Conservation (phyloP, 169 alveolate genomes). For the Plasmodium gonderi region DNA sequence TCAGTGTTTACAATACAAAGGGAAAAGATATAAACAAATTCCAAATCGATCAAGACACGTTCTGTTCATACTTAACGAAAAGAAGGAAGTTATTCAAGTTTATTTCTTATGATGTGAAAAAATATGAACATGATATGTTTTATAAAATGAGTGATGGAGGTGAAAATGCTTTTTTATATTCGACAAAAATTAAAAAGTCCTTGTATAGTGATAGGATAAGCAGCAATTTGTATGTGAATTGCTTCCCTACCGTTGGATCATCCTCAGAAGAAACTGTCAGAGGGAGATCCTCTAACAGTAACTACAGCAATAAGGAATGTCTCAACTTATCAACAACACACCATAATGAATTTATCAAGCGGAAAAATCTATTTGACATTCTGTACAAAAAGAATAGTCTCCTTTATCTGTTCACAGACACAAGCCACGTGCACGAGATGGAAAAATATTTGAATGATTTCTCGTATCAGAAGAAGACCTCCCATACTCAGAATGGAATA, state of each 20-base stretch:
- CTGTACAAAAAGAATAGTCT: constrained; percentile 29
- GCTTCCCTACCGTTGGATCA: neutral
- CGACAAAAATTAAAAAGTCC: constrained; percentile 12
- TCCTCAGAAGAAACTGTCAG: neutral
- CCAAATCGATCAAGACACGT: constrained; percentile 8
- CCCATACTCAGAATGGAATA: neutral
- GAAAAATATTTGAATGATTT: constrained; percentile 16
- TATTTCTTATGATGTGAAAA: constrained; percentile 19
- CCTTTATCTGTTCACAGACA: constrained; percentile 34
- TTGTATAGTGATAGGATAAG: constrained; percentile 41
- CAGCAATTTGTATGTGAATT: neutral
- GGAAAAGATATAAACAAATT: neutral
- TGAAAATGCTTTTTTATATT: constrained; percentile 29
- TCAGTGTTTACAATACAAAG: neutral
- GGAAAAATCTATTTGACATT: constrained; percentile 41
- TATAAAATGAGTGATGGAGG: constrained; percentile 54
- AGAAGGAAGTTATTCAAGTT: constrained; percentile 5
- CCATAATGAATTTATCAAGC: neutral
- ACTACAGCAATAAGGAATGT: too few relatives aligned
- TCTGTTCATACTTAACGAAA: constrained; percentile 19
- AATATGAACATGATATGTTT: neutral
- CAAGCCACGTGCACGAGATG: constrained; percentile 19
- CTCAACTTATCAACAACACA: too few relatives aligned
- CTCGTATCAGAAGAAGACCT: neutral
- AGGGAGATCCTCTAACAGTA: too few relatives aligned